A percentile compares a stretch with the other conserved stretches of the same genome.
phyloP scores from a whole-genome alignment of 2,329 filamentous ascomycete genomes.

The Microascus cirrosus region DNA sequence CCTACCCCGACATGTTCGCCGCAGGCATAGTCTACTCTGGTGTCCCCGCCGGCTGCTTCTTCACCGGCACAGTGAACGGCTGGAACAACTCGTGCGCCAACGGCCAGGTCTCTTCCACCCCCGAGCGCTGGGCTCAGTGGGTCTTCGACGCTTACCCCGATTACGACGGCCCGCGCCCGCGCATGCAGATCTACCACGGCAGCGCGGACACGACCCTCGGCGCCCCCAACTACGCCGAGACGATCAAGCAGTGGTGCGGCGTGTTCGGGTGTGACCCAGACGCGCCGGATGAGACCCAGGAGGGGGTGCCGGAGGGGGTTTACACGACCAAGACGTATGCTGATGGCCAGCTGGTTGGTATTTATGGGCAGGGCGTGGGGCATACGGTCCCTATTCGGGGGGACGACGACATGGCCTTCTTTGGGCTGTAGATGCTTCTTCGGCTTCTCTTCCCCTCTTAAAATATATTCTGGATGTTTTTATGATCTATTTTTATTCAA shows the following conservation, averaged over 20 bases:
- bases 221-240: conserved; percentile 44
- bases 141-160: conserved; percentile 36
- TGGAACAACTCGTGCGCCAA: conserved; percentile 46
- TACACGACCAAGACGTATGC: conserved; percentile 28
- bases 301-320: conserved; percentile 22
- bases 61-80: conserved; percentile 23
- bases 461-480: neutral
- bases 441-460: neutral
- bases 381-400: conserved; percentile 3
- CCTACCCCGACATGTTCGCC: conserved; percentile 43
- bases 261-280: conserved; percentile 28
- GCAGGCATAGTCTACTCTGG: conserved; percentile 40
- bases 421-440: neutral
- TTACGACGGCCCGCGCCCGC: conserved; percentile 35
- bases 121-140: conserved; percentile 25
- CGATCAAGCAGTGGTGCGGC: conserved; percentile 44
- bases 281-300: conserved; percentile 15
- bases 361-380: conserved; percentile 16
- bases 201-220: conserved; percentile 31
- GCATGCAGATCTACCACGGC: conserved; percentile 50
- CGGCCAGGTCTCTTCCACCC: conserved; percentile 32
- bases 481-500: neutral
- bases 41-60: conserved; percentile 45
- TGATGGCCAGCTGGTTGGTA: conserved; percentile 13
- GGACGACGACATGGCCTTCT: conserved; percentile 3